Evolutionary conservation across 148 eudicot species (phyloP).

Genomic region (Heliamphora exappendiculata): DNA sequence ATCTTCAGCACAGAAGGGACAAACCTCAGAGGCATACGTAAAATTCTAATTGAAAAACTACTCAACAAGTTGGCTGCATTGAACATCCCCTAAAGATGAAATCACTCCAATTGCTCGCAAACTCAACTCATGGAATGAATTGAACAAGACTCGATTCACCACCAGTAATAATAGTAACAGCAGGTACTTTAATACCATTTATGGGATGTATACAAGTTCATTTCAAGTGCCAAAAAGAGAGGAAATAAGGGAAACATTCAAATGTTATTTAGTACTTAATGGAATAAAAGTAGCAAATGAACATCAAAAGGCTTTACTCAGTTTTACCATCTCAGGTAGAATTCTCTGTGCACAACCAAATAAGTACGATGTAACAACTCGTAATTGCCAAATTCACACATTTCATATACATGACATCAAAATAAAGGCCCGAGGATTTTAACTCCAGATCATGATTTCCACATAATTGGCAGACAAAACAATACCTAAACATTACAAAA

Average conservation of each 20-base stretch:
- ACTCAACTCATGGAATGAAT: background rate
- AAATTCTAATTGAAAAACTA: background rate
- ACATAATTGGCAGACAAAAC: background rate
- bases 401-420: background rate
- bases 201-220: background rate
- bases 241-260: background rate
- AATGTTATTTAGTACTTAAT: background rate
- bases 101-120: background rate
- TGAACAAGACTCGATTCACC: background rate
- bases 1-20: too few species aligned
- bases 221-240: background rate
- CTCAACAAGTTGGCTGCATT: background rate
- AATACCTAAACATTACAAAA: background rate
- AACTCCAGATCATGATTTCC: background rate
- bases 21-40: background rate
- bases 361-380: background rate
- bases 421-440: background rate
- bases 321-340: background rate
- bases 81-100: background rate
- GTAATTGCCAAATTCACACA: background rate
- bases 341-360: background rate
- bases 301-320: background rate
- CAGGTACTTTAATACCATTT: background rate
- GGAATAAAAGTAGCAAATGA: background rate
- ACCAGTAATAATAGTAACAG: background rate